phyloP scores from a whole-genome alignment of 345 rosid species.

The Bruguiera parviflora region DNA sequence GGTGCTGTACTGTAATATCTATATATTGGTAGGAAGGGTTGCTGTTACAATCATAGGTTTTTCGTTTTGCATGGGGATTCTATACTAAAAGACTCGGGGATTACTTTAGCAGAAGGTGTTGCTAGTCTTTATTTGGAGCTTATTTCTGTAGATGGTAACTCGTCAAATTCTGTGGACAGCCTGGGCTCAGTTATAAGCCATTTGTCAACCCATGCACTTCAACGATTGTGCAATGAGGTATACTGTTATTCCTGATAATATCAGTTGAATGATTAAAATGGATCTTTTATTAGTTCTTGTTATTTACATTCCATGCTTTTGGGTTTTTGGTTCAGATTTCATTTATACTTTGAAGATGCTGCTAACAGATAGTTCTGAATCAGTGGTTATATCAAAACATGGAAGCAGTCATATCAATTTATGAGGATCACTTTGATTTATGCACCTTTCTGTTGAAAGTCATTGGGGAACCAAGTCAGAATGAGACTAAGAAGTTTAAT shows the following conservation, averaged over 20 bases:
- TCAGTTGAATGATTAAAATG: neutral
- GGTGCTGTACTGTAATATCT: neutral
- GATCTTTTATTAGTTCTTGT: neutral
- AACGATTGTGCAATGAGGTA: conserved; percentile 88
- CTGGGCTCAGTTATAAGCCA: conserved; percentile 55
- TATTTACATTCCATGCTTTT: neutral
- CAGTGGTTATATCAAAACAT: conserved; percentile 87
- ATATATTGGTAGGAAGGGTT: conserved; percentile 43
- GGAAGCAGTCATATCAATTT: conserved; percentile 86
- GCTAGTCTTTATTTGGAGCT: conserved; percentile 84
- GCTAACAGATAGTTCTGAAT: conserved; percentile 68
- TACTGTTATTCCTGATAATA: neutral
- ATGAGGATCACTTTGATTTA: conserved; percentile 91
- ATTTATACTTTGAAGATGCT: neutral
- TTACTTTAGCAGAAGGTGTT: conserved; percentile 78
- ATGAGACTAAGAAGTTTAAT: conserved; percentile 34
- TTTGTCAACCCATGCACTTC: conserved; percentile 82
- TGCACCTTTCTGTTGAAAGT: conserved; percentile 46
- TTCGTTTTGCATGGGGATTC: conserved; percentile 57
- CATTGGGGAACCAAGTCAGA: conserved; percentile 38
- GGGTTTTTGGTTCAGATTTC: neutral
- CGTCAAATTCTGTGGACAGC: conserved; percentile 55
- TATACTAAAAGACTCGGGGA: conserved; percentile 81
- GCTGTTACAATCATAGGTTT: conserved; percentile 51
- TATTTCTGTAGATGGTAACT: conserved; percentile 80